Conservation (phyloP, 2,329 filamentous ascomycete species). For the Penicillium sp. region DNA sequence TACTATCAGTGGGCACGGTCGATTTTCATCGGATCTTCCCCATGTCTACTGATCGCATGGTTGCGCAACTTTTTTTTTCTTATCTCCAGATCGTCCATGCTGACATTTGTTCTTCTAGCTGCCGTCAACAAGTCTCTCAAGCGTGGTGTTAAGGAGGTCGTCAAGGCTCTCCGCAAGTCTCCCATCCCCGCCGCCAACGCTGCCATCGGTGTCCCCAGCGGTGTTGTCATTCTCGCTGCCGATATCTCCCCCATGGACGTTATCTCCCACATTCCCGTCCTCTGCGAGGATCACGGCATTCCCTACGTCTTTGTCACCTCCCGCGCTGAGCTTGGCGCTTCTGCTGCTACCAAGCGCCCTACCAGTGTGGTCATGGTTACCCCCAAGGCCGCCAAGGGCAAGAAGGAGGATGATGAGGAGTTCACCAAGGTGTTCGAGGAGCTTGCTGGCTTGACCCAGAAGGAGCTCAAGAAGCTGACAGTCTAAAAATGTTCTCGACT, state of each 20-base stretch:
- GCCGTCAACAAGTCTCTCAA: slow-evolving; percentile 95
- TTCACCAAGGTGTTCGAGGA: slow-evolving; percentile 57
- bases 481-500: slow-evolving; percentile 40
- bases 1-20: background rate
- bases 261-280: slow-evolving; percentile 94
- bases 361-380: slow-evolving; percentile 91
- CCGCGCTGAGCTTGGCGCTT: slow-evolving; percentile 88
- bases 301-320: slow-evolving; percentile 95
- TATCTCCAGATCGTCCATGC: slow-evolving; percentile 8
- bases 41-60: background rate
- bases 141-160: slow-evolving; percentile 97
- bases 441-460: slow-evolving; percentile 59
- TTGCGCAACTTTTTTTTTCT: slow-evolving; percentile 5
- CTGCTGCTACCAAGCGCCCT: slow-evolving; percentile 91
- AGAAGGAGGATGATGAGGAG: slow-evolving; percentile 50
- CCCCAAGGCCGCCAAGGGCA: slow-evolving; percentile 53
- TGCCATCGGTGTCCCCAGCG: slow-evolving; percentile 62
- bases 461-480: slow-evolving; percentile 59
- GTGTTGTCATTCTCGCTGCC: slow-evolving; percentile 85
- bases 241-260: slow-evolving; percentile 99
- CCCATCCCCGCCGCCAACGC: slow-evolving; percentile 65
- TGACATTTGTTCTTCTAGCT: slow-evolving; percentile 55
- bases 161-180: slow-evolving; percentile 96
- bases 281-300: slow-evolving; percentile 97
- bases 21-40: background rate